Evolutionary conservation across 176 grass and related monocot genomes (phyloP), one percentile per base, ranked within the genome.

Genomic region (Cocos nucifera): DNA sequence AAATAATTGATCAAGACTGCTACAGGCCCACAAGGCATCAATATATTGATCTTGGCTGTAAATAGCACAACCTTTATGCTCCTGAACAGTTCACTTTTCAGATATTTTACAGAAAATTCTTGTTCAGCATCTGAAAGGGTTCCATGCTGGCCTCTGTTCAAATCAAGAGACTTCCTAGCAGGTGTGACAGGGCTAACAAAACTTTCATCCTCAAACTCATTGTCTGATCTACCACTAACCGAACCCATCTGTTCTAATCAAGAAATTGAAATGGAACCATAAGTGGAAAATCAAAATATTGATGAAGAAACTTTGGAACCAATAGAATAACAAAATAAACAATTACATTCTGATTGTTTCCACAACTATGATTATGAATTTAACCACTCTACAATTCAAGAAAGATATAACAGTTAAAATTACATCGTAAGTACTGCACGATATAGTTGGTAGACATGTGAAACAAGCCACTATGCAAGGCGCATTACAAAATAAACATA

Each of bases 11-110:
- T 56, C 15, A 79, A 17, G 50, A 94, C 70, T 4, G 89, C 89
- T 58, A 84, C 4, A 61, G 82, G 79, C 16, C 80, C 84, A 59
- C 77, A 88, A 48, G 80, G 84, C 76, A 94, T 63, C 59, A 94
- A 50, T 22, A 82, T 26, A 60, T 88, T 88, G 56, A 94, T 73
- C 80, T 81, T 87, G 19, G 89, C 73, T 50, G 69, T 73, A 50
- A 94, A 67, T 35, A 94, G 4, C 62, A 82, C 66, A 22, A 79
- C 17, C 56, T 81, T 85, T 8, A 78, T n/a, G 66, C 84, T 79
- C 28, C 68, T 60, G 9, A 75, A 73, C 21, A 76, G 6, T 67
- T 15, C 30, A 54, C 17, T 49, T n/a, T 54, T 77, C 22, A 69
- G 21, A 58, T 58, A 30, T 16, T 56, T 17, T 17, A 25, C 24